These are phyloP conservation scores for Kluyveromyces sp. DNA, from an alignment of 1,139 yeast genomes.

Conservation along the genomic window DNA sequence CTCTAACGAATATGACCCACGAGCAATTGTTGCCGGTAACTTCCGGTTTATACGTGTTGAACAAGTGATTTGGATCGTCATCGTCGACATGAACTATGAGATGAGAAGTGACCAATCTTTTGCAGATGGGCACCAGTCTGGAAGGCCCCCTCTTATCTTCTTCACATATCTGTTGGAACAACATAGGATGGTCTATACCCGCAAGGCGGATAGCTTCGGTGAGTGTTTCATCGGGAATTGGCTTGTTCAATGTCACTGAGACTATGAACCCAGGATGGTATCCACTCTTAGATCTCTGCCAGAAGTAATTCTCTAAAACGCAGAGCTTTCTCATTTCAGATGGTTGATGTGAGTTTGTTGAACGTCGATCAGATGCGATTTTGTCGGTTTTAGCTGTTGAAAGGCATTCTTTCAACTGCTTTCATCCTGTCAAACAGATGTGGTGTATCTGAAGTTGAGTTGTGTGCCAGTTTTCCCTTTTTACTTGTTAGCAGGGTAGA, in stretches of 20 bases:
- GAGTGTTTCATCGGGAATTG: constrained; percentile 5
- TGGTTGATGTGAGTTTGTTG: background rate
- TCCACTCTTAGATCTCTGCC: background rate
- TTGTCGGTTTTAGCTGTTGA: background rate
- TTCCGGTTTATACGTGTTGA: background rate
- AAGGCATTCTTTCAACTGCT: too few species aligned
- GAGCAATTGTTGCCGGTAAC: background rate
- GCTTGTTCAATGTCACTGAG: constrained; percentile 2
- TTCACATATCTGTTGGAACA: constrained; percentile 2
- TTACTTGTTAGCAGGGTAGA: too few species aligned
- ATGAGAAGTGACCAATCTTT: background rate
- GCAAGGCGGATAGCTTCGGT: constrained; percentile 3
- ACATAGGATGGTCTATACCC: background rate
- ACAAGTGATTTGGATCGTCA: constrained; percentile 1
- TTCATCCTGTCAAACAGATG: too few species aligned
- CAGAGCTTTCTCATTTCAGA: constrained; percentile 2
- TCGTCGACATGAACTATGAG: constrained; percentile 1
- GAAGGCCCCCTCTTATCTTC: background rate
- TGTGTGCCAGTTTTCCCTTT: too few species aligned
- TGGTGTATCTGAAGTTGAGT: too few species aligned
- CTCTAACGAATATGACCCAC: constrained; percentile 4
- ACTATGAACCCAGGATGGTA: constrained; percentile 6
- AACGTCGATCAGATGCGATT: background rate
- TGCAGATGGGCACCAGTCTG: constrained; percentile 1
- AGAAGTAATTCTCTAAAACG: constrained; percentile 3